Conservation (phyloP, 345 rosid species). For the Theobroma cacao region DNA sequence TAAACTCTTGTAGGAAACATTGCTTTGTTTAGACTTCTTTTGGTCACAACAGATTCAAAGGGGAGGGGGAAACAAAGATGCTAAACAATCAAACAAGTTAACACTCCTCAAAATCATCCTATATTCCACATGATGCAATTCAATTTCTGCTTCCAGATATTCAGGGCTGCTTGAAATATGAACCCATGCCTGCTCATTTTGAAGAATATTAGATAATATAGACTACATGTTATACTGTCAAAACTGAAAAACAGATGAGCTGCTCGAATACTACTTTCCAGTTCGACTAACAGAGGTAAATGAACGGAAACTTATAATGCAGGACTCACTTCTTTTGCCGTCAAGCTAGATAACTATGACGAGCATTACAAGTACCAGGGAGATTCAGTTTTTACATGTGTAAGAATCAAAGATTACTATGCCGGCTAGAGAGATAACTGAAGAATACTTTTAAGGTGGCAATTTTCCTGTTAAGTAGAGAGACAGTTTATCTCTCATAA, state of each 20-base stretch:
- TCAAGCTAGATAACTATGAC: not conserved
- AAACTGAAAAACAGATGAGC: not conserved
- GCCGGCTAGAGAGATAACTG: not conserved
- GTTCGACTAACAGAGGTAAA: not conserved
- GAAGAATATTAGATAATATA: not conserved
- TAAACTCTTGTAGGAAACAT: not conserved
- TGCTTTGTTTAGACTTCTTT: not conserved
- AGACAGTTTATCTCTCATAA: conserved; percentile 49
- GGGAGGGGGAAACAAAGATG: not conserved
- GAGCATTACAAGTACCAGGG: not conserved
- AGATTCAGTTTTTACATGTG: not conserved
- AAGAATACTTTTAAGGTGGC: conserved; percentile 25
- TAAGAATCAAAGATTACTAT: not conserved
- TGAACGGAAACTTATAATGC: not conserved
- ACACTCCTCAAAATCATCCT: not conserved
- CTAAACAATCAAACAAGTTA: not conserved
- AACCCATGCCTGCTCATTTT: not conserved
- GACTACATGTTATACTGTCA: not conserved
- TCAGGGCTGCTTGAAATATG: not conserved
- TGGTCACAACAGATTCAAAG: not conserved
- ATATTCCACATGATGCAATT: not conserved
- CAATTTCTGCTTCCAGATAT: not conserved
- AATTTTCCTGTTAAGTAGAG: conserved; percentile 36
- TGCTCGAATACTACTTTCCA: not conserved
- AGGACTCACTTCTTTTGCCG: not conserved